These are phyloP conservation scores for Sporothrix dimorphospora DNA, from an alignment of 2,329 filamentous ascomycete species.

Conservation along the genomic window DNA sequence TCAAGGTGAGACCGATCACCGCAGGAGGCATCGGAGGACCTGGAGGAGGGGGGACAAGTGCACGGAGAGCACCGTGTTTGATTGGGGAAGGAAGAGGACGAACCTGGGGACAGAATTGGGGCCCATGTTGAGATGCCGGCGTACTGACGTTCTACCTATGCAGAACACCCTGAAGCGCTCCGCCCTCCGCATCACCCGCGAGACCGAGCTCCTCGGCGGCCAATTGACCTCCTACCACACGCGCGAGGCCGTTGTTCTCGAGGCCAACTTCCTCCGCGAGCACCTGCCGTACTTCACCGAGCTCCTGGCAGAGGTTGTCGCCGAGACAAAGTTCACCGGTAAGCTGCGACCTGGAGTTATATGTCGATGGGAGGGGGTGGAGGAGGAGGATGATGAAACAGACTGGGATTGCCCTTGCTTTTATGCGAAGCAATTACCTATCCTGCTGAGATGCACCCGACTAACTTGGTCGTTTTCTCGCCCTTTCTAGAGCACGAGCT, in stretches of 20 bases:
- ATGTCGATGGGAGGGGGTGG: neutral
- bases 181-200: conserved; percentile 88
- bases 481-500: conserved; percentile 74
- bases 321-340: conserved; percentile 83
- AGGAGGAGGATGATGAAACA: neutral
- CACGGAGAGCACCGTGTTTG: neutral
- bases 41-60: neutral
- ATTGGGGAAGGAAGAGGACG: neutral
- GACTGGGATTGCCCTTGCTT: neutral
- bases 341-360: conserved; percentile 40
- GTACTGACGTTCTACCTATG: conserved; percentile 11
- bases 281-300: conserved; percentile 98
- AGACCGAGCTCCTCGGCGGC: conserved; percentile 92
- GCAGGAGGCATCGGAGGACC: conserved; percentile 29
- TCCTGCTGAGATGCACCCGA: neutral
- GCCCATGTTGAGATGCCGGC: neutral
- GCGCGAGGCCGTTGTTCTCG: conserved; percentile 87
- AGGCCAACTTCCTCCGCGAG: conserved; percentile 92
- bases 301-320: conserved; percentile 88
- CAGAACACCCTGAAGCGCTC: conserved; percentile 87
- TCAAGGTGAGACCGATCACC: conserved; percentile 69
- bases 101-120: neutral
- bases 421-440: neutral
- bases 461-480: neutral
- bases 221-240: conserved; percentile 87